Evolutionary conservation across 148 eudicot genomes (phyloP).

Genomic region (Rhododendron griersonianum): DNA sequence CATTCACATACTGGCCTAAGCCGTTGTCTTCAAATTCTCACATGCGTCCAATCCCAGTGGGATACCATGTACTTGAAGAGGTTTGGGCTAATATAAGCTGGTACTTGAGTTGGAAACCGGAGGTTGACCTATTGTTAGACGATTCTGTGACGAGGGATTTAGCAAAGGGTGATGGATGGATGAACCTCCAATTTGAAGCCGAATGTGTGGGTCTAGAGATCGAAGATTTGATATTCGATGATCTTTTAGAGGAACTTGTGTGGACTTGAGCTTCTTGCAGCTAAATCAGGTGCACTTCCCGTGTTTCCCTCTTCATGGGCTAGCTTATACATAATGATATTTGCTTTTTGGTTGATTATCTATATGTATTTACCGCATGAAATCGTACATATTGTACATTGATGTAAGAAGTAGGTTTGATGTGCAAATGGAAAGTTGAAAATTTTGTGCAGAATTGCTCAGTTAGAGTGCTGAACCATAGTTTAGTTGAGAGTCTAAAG

Average conservation of each 20-base stretch:
- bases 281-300: background rate
- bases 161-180: slow-evolving; percentile 60
- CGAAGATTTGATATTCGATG: slow-evolving; percentile 49
- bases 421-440: background rate
- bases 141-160: slow-evolving; percentile 52
- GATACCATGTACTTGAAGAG: slow-evolving; percentile 55
- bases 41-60: slow-evolving; percentile 59
- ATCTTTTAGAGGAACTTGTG: slow-evolving; percentile 32
- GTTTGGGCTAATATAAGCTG: slow-evolving; percentile 62
- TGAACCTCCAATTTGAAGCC: slow-evolving; percentile 82
- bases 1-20: slow-evolving; percentile 50
- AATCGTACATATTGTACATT: background rate
- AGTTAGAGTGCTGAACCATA: background rate
- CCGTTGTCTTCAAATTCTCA: slow-evolving; percentile 39
- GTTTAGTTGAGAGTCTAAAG: background rate
- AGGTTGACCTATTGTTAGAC: slow-evolving; percentile 34
- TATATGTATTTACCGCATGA: background rate
- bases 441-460: background rate
- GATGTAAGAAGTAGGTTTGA: background rate
- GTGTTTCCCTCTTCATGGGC: background rate
- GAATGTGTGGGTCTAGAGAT: slow-evolving; percentile 69
- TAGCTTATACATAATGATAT: background rate
- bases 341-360: background rate
- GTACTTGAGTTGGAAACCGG: slow-evolving; percentile 46
- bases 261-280: background rate